Percentiles rank a stretch among this genome's conserved stretches.
phyloP scores from a whole-genome alignment of 106 monocot genomes.

The Ottelia alismoides region DNA sequence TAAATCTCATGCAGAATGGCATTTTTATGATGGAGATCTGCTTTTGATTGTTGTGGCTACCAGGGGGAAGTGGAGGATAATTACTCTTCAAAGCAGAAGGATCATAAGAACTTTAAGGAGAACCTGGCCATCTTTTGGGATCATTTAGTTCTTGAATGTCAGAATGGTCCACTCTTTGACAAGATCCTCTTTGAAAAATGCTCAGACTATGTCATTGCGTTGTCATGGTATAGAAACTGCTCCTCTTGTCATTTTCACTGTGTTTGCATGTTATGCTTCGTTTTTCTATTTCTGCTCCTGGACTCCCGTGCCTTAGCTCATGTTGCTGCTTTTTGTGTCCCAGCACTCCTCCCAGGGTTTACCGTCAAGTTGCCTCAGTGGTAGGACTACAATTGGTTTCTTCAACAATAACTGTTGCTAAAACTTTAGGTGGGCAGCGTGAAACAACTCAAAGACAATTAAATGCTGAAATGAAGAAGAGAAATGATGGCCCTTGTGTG shows the following conservation, averaged over 20 bases:
- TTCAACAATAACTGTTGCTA: conserved; percentile 80
- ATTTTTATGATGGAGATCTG: too few relatives aligned
- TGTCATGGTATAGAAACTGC: conserved; percentile 58
- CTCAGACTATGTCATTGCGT: conserved; percentile 83
- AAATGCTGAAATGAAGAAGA: conserved; percentile 94
- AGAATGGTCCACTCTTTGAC: conserved; percentile 95
- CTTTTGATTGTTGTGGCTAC: not conserved
- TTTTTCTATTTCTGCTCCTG: not conserved
- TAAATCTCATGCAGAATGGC: too few relatives aligned
- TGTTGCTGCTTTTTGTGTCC: too few relatives aligned
- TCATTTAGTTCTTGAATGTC: conserved; percentile 75
- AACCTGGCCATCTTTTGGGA: conserved; percentile 87
- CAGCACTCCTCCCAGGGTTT: conserved; percentile 94
- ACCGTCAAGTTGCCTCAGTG: conserved; percentile 80
- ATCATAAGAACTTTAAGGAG: conserved; percentile 83
- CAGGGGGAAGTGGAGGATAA: conserved; percentile 76
- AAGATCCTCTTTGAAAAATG: conserved; percentile 80
- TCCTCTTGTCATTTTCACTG: not conserved
- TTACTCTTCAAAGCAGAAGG: conserved; percentile 72
- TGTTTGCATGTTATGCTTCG: not conserved
- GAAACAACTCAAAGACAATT: conserved; percentile 97
- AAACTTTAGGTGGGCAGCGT: conserved; percentile 65
- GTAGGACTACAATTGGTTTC: conserved; percentile 94
- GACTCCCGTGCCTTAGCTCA: not conserved
- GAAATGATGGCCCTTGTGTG: conserved; percentile 69